These are phyloP conservation scores for Thielaviopsis musarum DNA, from an alignment of 2,329 filamentous ascomycete species.

Conservation along the genomic window DNA sequence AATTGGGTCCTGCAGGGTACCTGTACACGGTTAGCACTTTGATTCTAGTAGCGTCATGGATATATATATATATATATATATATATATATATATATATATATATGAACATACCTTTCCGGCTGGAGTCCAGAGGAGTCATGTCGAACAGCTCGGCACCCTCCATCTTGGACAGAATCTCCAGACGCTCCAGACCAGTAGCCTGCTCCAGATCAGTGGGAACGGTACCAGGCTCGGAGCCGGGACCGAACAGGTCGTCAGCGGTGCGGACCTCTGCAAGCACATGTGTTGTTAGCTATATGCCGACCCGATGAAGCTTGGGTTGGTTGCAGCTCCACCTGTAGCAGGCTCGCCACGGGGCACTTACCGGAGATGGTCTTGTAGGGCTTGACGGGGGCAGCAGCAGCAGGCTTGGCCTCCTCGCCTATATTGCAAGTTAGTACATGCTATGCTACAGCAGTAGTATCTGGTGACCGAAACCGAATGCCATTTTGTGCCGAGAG, in stretches of 20 bases:
- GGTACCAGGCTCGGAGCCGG: constrained; percentile 66
- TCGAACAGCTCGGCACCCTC: constrained; percentile 96
- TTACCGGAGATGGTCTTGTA: constrained; percentile 33
- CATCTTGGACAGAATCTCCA: constrained; percentile 99
- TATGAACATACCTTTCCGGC: constrained; percentile 54
- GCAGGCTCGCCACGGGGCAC: constrained; percentile 14
- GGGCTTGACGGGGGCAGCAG: constrained; percentile 22
- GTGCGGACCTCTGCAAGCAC: constrained; percentile 57
- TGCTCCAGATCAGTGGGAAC: constrained; percentile 92
- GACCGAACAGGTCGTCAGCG: constrained; percentile 67
- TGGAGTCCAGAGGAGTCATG: constrained; percentile 89
- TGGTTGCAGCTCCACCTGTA: not conserved
- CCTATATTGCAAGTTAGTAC: constrained; percentile 5
- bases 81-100: no score
- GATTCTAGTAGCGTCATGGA: no score
- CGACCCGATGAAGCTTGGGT: no score
- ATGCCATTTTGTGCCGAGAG: no score
- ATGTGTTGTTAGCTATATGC: constrained; percentile 13
- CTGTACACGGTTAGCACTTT: constrained; percentile 24
- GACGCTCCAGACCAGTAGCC: constrained; percentile 90
- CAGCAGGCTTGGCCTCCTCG: constrained; percentile 14
- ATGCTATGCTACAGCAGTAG: not conserved
- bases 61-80: no score
- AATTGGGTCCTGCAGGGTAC: constrained; percentile 81
- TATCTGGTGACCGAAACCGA: no score